Base-by-base conservation (phyloP, 2,329 filamentous ascomycete species). In the Talaromyces funiculosus region DNA sequence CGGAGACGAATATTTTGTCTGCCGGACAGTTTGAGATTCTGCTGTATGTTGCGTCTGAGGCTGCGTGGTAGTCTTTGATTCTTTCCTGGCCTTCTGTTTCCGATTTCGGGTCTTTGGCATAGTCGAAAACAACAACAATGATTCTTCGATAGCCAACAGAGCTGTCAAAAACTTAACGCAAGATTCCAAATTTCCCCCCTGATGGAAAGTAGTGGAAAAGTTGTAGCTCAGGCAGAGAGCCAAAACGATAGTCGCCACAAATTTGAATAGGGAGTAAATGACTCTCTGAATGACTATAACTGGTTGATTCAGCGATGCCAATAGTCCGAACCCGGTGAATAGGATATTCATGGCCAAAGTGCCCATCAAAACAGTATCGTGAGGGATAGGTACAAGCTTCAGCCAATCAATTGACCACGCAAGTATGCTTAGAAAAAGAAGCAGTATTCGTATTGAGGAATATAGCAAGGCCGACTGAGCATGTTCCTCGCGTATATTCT, bases 111-210 rank as follows among this genome's bases (percentile, higher is more conserved):
- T 33, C 20, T 59, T 62, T 9, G 61, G 66, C 51, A 69, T 71
- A 31, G 70, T 60, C 16, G 69, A 57, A 38, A 57, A 38, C 38
- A 60, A 24, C 8, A 66, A 66, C 54, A 76, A 59, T n/a, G 68
- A 66, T 58, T 78, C 75, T 53, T 77, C 75, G 4, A 69, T 68
- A 16, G 67, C 66, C 71, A 77, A 76, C 40, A 77, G 75, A 18
- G 71, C 62, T 51, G 76, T 64, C 31, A 77, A 68, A 16, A 71
- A 63, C 60, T 74, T 74, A 20, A 74, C 74, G 56, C 74, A 75
- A 53, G 70, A 67, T 59, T 77, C 73, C 55, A 76, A 74, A 51
- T 73, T 72, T 40, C 72, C 68, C 29, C 70, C 66, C 35, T 59
- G 71, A 68, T 37, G 67, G 31, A 57, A 37, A 47, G 40, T 45